Conservation (phyloP, 2,329 filamentous ascomycete genomes). For the Passalora sequoiae region DNA sequence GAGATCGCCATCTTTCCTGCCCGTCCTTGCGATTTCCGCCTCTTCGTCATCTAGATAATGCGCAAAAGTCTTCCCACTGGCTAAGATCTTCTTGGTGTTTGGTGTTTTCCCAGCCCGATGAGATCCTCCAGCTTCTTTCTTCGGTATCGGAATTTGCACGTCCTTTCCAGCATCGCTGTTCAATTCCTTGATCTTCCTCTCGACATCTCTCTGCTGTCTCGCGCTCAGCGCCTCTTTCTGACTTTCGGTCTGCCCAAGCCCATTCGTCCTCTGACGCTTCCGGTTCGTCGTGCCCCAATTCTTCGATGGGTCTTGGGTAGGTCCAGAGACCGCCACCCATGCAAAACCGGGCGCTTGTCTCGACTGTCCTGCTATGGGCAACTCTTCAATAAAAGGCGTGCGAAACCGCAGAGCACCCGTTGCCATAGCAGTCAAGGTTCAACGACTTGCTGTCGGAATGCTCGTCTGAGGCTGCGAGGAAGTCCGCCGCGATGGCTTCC, state of each 20-base stretch:
- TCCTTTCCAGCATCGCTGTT: conserved; percentile 63
- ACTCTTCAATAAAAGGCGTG: conserved; percentile 73
- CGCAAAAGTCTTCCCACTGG: conserved; percentile 75
- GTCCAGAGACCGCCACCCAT: conserved; percentile 73
- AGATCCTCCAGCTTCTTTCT: conserved; percentile 44
- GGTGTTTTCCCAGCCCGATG: conserved; percentile 55
- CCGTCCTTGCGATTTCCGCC: conserved; percentile 47
- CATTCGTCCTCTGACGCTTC: conserved; percentile 63
- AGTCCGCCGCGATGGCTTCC: no score
- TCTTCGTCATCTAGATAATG: conserved; percentile 78
- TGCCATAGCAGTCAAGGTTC: conserved; percentile 1
- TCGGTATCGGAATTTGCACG: conserved; percentile 61
- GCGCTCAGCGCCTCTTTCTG: conserved; percentile 62
- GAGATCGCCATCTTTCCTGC: conserved; percentile 27
- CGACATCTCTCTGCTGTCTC: conserved; percentile 75
- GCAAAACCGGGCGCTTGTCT: conserved; percentile 83
- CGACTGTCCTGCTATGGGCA: conserved; percentile 60
- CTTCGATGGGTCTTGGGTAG: conserved; percentile 51
- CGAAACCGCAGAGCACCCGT: conserved; percentile 28
- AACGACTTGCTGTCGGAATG: no score
- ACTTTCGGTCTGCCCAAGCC: conserved; percentile 33
- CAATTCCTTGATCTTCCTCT: conserved; percentile 75
- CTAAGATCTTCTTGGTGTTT: conserved; percentile 69
- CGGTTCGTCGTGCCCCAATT: conserved; percentile 43
- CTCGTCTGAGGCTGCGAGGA: no score